Evolutionary conservation across 2,329 filamentous ascomycete genomes (phyloP).

Genomic region (Exophiala aquamarina): DNA sequence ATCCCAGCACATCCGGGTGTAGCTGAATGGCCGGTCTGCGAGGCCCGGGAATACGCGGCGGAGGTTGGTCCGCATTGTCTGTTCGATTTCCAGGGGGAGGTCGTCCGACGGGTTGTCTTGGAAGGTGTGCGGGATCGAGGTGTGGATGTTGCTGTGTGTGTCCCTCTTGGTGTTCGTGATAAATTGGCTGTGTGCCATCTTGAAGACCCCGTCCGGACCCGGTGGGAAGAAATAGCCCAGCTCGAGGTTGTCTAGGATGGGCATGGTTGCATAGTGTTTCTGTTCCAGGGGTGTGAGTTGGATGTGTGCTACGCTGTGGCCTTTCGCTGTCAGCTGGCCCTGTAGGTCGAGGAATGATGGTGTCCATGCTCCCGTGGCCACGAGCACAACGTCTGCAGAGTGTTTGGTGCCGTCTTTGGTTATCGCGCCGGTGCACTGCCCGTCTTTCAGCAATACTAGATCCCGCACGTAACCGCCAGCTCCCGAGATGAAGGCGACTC

Average conservation of each 20-base stretch:
- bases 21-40: conserved; percentile 47
- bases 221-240: conserved; percentile 15
- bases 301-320: conserved; percentile 24
- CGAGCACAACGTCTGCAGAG: conserved; percentile 21
- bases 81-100: conserved; percentile 45
- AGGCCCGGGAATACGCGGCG: conserved; percentile 54
- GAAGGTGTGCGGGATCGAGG: conserved; percentile 11
- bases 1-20: conserved; percentile 58
- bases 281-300: conserved; percentile 21
- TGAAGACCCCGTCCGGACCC: conserved; percentile 10
- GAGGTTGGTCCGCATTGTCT: conserved; percentile 47
- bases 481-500: conserved; percentile 25
- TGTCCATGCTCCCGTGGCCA: conserved; percentile 25
- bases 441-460: conserved; percentile 12
- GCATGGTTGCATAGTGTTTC: conserved; percentile 17
- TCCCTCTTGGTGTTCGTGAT: conserved; percentile 5
- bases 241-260: conserved; percentile 25
- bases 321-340: conserved; percentile 23
- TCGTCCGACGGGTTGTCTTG: background rate
- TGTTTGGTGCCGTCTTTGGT: conserved; percentile 19
- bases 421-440: conserved; percentile 16
- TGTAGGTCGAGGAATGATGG: conserved; percentile 20
- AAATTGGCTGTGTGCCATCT: conserved; percentile 13
- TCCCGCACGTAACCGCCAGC: conserved; percentile 12
- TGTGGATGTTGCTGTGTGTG: background rate